A percentile compares a stretch with the other conserved stretches of the same genome.
Conservation (phyloP, 2,329 filamentous ascomycete genomes). For the Aspergillus sp. region DNA sequence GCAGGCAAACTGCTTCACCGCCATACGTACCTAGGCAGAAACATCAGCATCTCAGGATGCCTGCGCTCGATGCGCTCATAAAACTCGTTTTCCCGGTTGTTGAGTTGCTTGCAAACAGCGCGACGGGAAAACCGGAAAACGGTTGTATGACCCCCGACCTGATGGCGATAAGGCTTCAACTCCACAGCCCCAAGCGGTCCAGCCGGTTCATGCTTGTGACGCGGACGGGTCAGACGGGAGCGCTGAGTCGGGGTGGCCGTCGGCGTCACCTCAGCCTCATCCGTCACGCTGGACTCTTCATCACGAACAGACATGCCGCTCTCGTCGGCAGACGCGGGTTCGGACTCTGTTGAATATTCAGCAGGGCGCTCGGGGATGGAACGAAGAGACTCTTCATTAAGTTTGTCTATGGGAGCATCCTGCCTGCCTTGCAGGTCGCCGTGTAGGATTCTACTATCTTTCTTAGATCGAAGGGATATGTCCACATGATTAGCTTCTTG, state of each 20-base stretch:
- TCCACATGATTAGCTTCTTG: constrained; percentile 57
- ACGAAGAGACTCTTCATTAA: constrained; percentile 38
- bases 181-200: constrained; percentile 84
- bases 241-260: constrained; percentile 47
- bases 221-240: constrained; percentile 28
- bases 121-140: constrained; percentile 93
- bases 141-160: constrained; percentile 95
- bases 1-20: constrained; percentile 18
- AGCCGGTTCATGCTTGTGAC: constrained; percentile 31
- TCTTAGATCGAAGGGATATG: constrained; percentile 62
- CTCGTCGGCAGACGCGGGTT: constrained; percentile 47
- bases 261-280: constrained; percentile 55
- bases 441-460: constrained; percentile 62
- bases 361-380: constrained; percentile 40
- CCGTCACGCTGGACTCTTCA: constrained; percentile 57
- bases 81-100: constrained; percentile 97
- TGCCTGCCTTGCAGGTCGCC: constrained; percentile 55
- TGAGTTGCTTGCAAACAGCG: constrained; percentile 96
- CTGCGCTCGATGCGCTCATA: constrained; percentile 93
- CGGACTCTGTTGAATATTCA: constrained; percentile 48
- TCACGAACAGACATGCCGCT: constrained; percentile 45
- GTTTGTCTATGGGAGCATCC: constrained; percentile 39
- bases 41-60: constrained; percentile 85
- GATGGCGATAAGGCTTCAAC: constrained; percentile 93
- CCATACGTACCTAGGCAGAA: constrained; percentile 69